Conservation (phyloP, 2,329 filamentous ascomycete species). For the Sclerotiophoma versabilis region DNA sequence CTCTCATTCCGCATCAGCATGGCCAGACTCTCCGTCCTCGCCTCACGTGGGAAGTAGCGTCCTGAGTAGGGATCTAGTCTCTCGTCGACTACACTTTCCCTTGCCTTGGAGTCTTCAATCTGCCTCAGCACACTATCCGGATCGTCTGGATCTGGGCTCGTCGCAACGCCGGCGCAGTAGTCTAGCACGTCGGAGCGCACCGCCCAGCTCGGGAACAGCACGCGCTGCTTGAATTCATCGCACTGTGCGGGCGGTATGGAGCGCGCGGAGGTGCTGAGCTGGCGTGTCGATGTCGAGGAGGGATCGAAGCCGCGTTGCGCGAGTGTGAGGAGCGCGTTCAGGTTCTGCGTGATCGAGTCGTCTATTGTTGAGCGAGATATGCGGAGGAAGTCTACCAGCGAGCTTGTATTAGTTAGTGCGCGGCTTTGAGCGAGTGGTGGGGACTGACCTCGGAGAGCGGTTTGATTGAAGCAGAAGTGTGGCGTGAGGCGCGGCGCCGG, state of each 20-base stretch:
- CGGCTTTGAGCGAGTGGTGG: constrained; percentile 8
- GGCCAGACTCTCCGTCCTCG: constrained; percentile 81
- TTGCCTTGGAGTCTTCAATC: constrained; percentile 72
- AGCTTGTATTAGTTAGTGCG: constrained; percentile 47
- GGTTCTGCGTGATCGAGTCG: constrained; percentile 90
- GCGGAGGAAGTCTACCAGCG: constrained; percentile 80
- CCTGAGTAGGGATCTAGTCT: constrained; percentile 89
- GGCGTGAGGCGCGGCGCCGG: constrained; percentile 53
- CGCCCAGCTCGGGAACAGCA: constrained; percentile 91
- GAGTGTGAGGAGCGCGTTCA: constrained; percentile 87
- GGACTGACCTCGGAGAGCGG: constrained; percentile 55
- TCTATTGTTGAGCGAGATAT: constrained; percentile 85
- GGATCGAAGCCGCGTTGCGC: constrained; percentile 78
- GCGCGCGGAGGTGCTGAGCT: constrained; percentile 57
- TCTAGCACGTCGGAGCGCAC: constrained; percentile 80
- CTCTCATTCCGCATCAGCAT: constrained; percentile 76
- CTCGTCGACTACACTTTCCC: constrained; percentile 82
- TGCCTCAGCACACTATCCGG: constrained; percentile 75
- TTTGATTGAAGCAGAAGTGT: constrained; percentile 61
- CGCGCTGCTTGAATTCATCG: constrained; percentile 73
- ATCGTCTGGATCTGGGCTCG: constrained; percentile 85
- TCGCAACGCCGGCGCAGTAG: constrained; percentile 89
- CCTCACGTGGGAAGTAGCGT: constrained; percentile 80
- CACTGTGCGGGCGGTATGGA: constrained; percentile 71
- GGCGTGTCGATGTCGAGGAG: constrained; percentile 72